phyloP scores from a whole-genome alignment of 2,329 filamentous ascomycete genomes.

The Monosporascus cannonballus region DNA sequence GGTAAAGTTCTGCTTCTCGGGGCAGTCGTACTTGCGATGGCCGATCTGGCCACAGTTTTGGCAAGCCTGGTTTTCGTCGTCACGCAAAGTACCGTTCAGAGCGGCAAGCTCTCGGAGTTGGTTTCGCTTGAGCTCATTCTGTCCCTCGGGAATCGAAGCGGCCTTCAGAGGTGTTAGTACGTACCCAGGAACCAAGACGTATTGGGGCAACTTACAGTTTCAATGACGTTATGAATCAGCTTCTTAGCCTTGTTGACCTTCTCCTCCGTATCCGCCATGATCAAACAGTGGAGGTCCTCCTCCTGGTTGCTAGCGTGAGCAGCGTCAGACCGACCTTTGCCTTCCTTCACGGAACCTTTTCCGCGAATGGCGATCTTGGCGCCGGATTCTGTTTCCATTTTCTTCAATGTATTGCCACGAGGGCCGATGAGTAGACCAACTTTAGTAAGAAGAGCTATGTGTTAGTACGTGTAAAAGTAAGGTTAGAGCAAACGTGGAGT shows the following conservation, averaged over 20 bases:
- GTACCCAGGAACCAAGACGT: neutral
- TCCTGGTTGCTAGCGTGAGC: conserved; percentile 99
- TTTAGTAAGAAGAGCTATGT: conserved; percentile 81
- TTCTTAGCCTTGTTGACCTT: conserved; percentile 99
- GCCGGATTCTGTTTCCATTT: conserved; percentile 96
- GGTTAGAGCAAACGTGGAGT: conserved; percentile 30
- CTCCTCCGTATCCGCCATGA: conserved; percentile 99
- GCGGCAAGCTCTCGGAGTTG: conserved; percentile 96
- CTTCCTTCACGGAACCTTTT: conserved; percentile 99
- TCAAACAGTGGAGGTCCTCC: conserved; percentile 96
- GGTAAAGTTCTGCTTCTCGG: conserved; percentile 96
- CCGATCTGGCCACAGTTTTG: conserved; percentile 99
- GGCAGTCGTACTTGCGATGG: conserved; percentile 97
- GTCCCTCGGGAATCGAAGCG: conserved; percentile 95
- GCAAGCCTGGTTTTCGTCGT: conserved; percentile 98
- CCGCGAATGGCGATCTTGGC: conserved; percentile 99
- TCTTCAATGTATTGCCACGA: conserved; percentile 99
- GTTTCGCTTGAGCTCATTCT: conserved; percentile 98
- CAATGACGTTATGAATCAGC: conserved; percentile 96
- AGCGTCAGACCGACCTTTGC: conserved; percentile 96
- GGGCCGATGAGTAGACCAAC: conserved; percentile 99
- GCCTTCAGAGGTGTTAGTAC: conserved; percentile 52
- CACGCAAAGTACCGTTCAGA: conserved; percentile 96
- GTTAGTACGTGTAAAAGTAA: conserved; percentile 65
- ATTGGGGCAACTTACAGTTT: conserved; percentile 66